Base-by-base conservation (phyloP, 345 rosid genomes). In the Boechera divaricarpa region DNA sequence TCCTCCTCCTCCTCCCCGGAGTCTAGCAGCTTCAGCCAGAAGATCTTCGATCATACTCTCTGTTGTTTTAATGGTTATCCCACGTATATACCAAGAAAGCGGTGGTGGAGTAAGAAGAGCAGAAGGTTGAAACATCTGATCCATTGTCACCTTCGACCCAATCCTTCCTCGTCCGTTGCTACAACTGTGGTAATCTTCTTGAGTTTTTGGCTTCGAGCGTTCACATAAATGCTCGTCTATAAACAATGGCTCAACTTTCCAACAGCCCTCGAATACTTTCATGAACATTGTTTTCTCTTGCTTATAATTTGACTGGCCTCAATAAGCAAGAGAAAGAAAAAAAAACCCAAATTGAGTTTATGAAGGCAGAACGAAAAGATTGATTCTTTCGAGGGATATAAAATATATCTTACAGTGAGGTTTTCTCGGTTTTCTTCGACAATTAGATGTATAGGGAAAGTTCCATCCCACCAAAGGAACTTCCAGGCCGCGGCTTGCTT, bases 391-490 rank as follows among this genome's bases (percentile, higher is more conserved):
- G 11, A 39, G 18, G 4, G 16, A 65, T 58, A 51, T 44, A 42
- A 1, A 7, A 9, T 63, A 33, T 60, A 32, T 53, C 90, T 81
- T 83, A 91, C 97, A 0, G 88, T 80, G 67, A 83, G 84, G 63
- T 90, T 86, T 64, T 80, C 53, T 82, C 93, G 82, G 83, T 90
- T 86, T 78, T 94, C 95, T 73, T 92, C 90, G 29, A 90, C 97
- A 31, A 88, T 72, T 54, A 94, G 86, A 80, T 92, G 91, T 57
- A 94, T 86, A 9, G 91, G 87, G 56, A 90, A 86, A 13, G 91
- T 87, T 76, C 97, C 93, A 4, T 90, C 85, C 93, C 97, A 90
- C 97, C 97, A 94, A 32, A 94, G 95, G 60, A 94, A 94, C 80
- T 84, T 94, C 97, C 97, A 94, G 16, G 85, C 39, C 33, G 98